Evolutionary conservation across 2,329 filamentous ascomycete species (phyloP).

Genomic region (Rhynchosporium agropyri): DNA sequence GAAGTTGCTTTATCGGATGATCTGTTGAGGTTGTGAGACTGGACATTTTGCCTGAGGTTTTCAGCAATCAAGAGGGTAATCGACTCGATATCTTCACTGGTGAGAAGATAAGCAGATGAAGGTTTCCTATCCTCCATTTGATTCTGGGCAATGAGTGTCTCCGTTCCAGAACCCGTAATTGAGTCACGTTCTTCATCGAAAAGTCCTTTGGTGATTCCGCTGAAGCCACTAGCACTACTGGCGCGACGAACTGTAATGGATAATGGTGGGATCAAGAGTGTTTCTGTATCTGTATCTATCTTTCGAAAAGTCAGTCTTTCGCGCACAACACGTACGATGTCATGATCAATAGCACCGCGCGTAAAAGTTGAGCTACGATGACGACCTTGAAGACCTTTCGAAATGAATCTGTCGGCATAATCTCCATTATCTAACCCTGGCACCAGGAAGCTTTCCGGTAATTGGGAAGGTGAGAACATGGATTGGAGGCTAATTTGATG

Average conservation of each 20-base stretch:
- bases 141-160: constrained; percentile 6
- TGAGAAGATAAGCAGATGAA: constrained; percentile 33
- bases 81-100: constrained; percentile 34
- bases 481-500: constrained; percentile 15
- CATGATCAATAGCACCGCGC: constrained; percentile 25
- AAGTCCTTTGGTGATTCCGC: background rate
- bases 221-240: constrained; percentile 19
- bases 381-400: constrained; percentile 10
- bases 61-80: constrained; percentile 32
- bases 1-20: background rate
- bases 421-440: background rate
- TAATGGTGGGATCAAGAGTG: constrained; percentile 24
- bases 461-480: background rate
- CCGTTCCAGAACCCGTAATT: background rate
- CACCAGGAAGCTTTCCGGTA: background rate
- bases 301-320: constrained; percentile 31
- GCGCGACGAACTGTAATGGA: constrained; percentile 36
- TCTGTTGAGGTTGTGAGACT: background rate
- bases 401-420: constrained; percentile 3
- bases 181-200: background rate
- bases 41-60: constrained; percentile 21
- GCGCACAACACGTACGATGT: constrained; percentile 33
- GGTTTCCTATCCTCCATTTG: constrained; percentile 10
- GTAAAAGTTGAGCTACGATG: constrained; percentile 27
- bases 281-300: constrained; percentile 10